Conservation (phyloP, 306 rosid species). For the Inga oerstediana region DNA sequence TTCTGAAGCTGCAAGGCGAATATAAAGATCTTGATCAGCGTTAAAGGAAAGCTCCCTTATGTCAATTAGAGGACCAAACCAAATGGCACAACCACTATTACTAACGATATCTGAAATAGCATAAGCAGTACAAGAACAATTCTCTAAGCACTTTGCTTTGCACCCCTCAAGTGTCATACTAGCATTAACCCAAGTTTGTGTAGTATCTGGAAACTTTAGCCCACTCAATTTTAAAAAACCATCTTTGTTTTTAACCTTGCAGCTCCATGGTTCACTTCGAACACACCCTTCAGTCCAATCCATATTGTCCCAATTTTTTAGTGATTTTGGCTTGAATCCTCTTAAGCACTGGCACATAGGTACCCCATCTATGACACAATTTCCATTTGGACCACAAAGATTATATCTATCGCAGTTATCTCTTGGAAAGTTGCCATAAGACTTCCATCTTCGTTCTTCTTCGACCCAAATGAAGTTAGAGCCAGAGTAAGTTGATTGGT, state of each 20-base stretch:
- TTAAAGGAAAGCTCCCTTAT: background rate
- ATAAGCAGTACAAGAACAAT: conserved; percentile 55
- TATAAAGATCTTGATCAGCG: background rate
- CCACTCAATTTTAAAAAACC: conserved; percentile 21
- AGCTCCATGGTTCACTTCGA: conserved; percentile 25
- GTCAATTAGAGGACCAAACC: background rate
- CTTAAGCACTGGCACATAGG: conserved; percentile 51
- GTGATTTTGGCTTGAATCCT: conserved; percentile 49
- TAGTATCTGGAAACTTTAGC: conserved; percentile 31
- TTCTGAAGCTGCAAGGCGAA: conserved; percentile 13
- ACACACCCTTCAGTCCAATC: conserved; percentile 47
- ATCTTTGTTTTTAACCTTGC: background rate
- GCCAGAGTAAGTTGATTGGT: conserved; percentile 25
- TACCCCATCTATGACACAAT: background rate
- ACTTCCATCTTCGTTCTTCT: too few relatives aligned
- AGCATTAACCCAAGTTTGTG: conserved; percentile 30
- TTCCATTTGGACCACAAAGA: too few relatives aligned
- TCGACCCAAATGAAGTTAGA: background rate
- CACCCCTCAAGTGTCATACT: conserved; percentile 46
- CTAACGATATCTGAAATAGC: background rate
- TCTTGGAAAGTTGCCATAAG: too few relatives aligned
- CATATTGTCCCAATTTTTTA: conserved; percentile 23
- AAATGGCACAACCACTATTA: background rate
- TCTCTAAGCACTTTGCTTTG: conserved; percentile 34
- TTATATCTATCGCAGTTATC: too few relatives aligned